Base-by-base conservation (phyloP, 805 yeast species). In the Suhomyces sp. region DNA sequence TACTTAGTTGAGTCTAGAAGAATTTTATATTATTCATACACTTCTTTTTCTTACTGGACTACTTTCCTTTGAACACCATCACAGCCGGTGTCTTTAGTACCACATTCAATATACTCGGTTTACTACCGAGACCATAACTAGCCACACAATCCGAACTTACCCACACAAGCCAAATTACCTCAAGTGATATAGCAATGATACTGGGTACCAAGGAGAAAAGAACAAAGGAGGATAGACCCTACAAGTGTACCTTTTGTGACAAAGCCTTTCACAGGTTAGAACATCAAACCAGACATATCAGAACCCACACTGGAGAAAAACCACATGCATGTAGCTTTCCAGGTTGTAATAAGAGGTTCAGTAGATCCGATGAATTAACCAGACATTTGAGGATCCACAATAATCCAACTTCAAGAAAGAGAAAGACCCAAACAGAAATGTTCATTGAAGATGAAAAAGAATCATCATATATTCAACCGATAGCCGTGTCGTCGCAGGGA, bases 271-370 rank as follows among this genome's bases (percentile, higher is more conserved):
- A 86, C 63, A 74, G 93, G 53, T 67, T 87, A 44, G 93, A 87
- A 62, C 93, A 87, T 67, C 90, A 86, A 63, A 86, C 91, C 7
- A 77, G 93, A 61, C 93, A 87, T 61, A 85, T 87, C 54, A 73
- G 92, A 62, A 87, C 91, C 10, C 93, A 87, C 62, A 87, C 93
- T 0, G 93, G 93, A 24, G 92, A 87, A 62, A 86, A 85, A 64
- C 93, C 93, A 3, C 91, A 87, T 66, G 80, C 79, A n/a, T 87
- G 92, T 68, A 79, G 83, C 26, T 87, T 78, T 58, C 87, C 87
- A 0, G 88, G 88, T 0, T 87, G 93, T 66, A 72, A 77, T 52
- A 87, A 87, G 69, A 75, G 79, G 54, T 87, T 87, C 62, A 80
- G 87, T 46, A 72, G 93, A 52, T 81, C 86, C 29, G 93, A 87